A percentile compares a stretch with the other conserved stretches of the same genome.
Conservation (phyloP, 2,329 filamentous ascomycete genomes). For the Pseudocercospora macadamiae region DNA sequence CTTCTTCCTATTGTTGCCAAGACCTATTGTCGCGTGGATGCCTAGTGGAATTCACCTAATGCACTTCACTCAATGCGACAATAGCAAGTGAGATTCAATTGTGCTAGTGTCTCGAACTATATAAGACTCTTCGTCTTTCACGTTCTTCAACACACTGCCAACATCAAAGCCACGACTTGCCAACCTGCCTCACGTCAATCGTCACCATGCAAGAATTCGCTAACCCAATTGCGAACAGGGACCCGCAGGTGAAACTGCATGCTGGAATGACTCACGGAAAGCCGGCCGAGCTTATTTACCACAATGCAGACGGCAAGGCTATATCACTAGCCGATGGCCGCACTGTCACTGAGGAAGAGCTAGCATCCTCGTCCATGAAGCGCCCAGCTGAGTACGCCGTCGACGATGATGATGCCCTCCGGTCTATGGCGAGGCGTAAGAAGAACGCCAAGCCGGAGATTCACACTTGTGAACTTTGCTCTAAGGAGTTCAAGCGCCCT, state of each 20-base stretch:
- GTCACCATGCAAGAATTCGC: neutral
- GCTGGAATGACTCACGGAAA: conserved; percentile 82
- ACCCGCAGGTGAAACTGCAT: conserved; percentile 76
- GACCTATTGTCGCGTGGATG: conserved; percentile 7
- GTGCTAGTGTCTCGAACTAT: conserved; percentile 1
- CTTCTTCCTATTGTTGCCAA: conserved; percentile 16
- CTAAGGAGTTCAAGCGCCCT: conserved; percentile 93
- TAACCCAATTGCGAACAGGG: conserved; percentile 44
- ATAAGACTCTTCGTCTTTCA: conserved; percentile 10
- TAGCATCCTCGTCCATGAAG: conserved; percentile 61
- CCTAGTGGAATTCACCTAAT: neutral
- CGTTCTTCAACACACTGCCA: conserved; percentile 2
- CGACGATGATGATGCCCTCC: conserved; percentile 80
- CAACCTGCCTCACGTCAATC: neutral
- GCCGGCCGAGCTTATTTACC: conserved; percentile 79
- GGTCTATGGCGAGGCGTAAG: conserved; percentile 94
- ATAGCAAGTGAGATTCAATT: conserved; percentile 6
- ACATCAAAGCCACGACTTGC: neutral
- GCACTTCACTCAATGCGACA: conserved; percentile 3
- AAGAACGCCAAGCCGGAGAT: conserved; percentile 69
- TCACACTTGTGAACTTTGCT: conserved; percentile 70
- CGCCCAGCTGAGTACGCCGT: conserved; percentile 58
- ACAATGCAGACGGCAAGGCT: conserved; percentile 72
- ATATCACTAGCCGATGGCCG: conserved; percentile 66
- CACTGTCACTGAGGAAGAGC: conserved; percentile 57